A percentile compares a stretch with the other conserved stretches of the same genome.
Evolutionary conservation across 2,329 filamentous ascomycete genomes (phyloP).

Genomic region (Macrophomina tecta): DNA sequence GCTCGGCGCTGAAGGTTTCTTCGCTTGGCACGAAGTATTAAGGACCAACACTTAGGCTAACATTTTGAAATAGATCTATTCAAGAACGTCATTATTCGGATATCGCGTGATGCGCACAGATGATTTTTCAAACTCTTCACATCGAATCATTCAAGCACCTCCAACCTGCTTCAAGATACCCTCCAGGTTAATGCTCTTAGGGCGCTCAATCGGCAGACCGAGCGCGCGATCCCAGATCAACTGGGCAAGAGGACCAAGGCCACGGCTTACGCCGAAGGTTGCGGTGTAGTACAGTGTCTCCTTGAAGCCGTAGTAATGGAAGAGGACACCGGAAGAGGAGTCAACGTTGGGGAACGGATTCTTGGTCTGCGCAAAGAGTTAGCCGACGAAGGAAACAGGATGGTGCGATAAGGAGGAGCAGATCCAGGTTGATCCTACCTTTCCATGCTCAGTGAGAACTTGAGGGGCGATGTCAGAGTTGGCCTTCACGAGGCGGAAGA

Average conservation of each 20-base stretch:
- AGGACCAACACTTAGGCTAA: too few species aligned
- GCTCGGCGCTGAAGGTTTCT: too few species aligned
- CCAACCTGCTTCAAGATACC: conserved; percentile 72
- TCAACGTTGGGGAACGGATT: conserved; percentile 98
- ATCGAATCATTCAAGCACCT: neutral
- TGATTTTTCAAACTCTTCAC: neutral
- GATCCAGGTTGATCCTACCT: conserved; percentile 54
- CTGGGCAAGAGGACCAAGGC: conserved; percentile 87
- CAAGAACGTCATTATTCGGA: neutral
- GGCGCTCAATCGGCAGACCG: conserved; percentile 93
- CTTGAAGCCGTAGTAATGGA: conserved; percentile 97
- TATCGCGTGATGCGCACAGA: neutral
- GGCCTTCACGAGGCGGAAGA: conserved; percentile 92
- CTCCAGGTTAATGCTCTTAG: conserved; percentile 95
- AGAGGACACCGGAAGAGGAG: conserved; percentile 88
- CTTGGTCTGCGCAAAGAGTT: conserved; percentile 68
- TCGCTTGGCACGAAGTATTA: too few species aligned
- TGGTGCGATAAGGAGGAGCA: neutral
- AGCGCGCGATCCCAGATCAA: conserved; percentile 95
- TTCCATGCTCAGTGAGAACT: conserved; percentile 93
- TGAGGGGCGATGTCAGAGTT: conserved; percentile 90
- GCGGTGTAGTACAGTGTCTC: conserved; percentile 94
- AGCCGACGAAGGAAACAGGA: conserved; percentile 21
- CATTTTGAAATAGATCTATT: neutral
- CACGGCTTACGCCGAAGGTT: conserved; percentile 72